Evolutionary conservation across 768 basidiomycete species (phyloP), one percentile per base, ranked within the genome.

Genomic region (Pleurotus eryngii): DNA sequence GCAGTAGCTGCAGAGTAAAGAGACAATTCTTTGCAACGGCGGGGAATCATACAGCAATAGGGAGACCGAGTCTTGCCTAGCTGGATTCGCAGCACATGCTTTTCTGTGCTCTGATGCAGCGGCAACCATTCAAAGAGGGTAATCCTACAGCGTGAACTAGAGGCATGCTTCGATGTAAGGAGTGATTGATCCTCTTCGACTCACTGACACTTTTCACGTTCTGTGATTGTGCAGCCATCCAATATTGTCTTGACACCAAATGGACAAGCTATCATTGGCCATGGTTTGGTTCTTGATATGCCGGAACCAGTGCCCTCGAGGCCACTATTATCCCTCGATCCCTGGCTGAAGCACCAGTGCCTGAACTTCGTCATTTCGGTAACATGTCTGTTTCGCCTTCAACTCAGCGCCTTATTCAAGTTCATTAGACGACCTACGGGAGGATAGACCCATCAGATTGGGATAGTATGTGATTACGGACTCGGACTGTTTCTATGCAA

Each of bases 241-340:
- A 53, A 53, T 53, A 53, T 53, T 20, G 50, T 35, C n/a, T 38
- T 18, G 38, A 53, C 50, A 20, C 38, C 20, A 9, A 38, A 53
- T 9, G 50, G 50, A 38, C 50, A 24, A 39, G 35, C 50, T 22
- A 40, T 53, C 37, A 20, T 53, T 18, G 50, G 50, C 6, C 50
- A 53, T 20, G 24, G 24, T 20, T 39, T 53, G 11, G 37, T 27
- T 18, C 18, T 18, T 20, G 9, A 53, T 18, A 7, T 20, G 9
- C 5, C 20, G 5, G 40, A n/a, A 4, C 12, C 2, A 14, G 37
- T 22, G 6, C 20, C 50, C n/a, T n/a, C 7, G 4, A 17, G 22
- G 2, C 15, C 38, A 17, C 37, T 22, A 8, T 12, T 18, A 22
- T 18, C 27, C 22, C 7, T 53, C 7, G 50, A 53, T 20, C 12